A percentile compares a stretch with the other conserved stretches of the same genome.
Evolutionary conservation across 495 filamentous ascomycete species (phyloP).

Genomic region (Neurospora cerealis): DNA sequence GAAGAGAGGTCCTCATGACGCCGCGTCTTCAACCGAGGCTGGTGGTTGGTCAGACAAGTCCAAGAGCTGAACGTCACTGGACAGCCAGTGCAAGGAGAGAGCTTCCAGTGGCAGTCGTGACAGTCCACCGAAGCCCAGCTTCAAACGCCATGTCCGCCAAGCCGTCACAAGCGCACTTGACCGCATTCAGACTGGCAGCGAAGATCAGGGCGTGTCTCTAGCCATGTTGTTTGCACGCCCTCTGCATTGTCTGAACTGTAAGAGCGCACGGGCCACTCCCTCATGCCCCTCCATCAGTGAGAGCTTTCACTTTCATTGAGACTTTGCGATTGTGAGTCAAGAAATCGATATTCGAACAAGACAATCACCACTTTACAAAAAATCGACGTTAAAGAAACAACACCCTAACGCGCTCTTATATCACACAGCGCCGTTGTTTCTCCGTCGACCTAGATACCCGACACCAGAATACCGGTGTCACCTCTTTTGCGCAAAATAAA

Average conservation of each 20-base stretch:
- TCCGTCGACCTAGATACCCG: neutral
- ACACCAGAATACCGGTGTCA: neutral
- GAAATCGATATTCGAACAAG: neutral
- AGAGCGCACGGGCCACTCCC: constrained; percentile 7
- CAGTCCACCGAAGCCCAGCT: no score
- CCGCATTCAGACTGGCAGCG: neutral
- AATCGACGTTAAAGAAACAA: neutral
- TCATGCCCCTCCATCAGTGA: constrained; percentile 9
- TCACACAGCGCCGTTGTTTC: neutral
- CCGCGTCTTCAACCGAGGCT: constrained; percentile 17
- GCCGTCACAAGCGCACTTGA: neutral
- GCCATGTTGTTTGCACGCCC: neutral
- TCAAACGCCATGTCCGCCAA: neutral
- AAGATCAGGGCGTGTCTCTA: neutral
- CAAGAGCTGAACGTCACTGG: constrained; percentile 4
- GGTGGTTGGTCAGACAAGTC: constrained; percentile 24
- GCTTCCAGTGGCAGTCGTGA: neutral
- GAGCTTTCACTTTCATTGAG: constrained; percentile 8
- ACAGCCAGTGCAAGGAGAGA: neutral
- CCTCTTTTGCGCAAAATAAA: neutral
- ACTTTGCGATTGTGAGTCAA: constrained; percentile 13
- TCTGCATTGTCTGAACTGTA: neutral
- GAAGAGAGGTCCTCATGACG: neutral
- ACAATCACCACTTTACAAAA: neutral
- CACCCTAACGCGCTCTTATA: neutral